Evolutionary conservation across 495 filamentous ascomycete genomes (phyloP), one percentile per base, ranked within the genome.

Genomic region (Haplographium delicatum): DNA sequence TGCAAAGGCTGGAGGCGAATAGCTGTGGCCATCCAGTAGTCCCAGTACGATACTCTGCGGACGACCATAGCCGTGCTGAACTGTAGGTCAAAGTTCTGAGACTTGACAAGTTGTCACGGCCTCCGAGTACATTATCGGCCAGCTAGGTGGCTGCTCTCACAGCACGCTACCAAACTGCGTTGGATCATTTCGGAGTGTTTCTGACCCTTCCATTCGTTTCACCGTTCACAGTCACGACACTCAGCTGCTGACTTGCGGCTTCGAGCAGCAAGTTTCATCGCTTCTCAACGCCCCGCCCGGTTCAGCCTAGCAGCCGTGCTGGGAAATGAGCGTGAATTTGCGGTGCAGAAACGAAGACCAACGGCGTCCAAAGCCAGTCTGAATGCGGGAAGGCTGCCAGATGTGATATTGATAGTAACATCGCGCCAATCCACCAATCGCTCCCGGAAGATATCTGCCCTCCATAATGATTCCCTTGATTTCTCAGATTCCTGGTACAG

Each of bases 391-490:
- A 40, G 13, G 37, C 15, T 50, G 25, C 4, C 10, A 45, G 20
- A 31, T n/a, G n/a, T n/a, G 30, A 33, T 41, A 40, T 41, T 26
- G 20, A 26, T 40, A 50, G 47, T 27, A 48, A 39, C 47, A 42
- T 4, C 37, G 47, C 47, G 47, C 25, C 47, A 50, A 50, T 50
- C 15, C 15, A 10, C 47, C 47, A 50, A 50, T 50, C 47, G 33
- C 4, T 5, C 15, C 44, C 6, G 18, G 23, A 3, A 9, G 23
- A 31, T 13, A 16, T 25, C 42, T 22, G 7, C 9, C n/a, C n/a
- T n/a, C n/a, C n/a, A n/a, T n/a, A n/a, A n/a, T n/a, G n/a, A n/a
- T n/a, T n/a, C n/a, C n/a, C n/a, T n/a, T n/a, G n/a, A n/a, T n/a
- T n/a, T n/a, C n/a, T n/a, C n/a, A n/a, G n/a, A n/a, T n/a, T n/a